Base-by-base conservation (phyloP, 2,329 filamentous ascomycete genomes). In the Xylariaceae sp. region DNA sequence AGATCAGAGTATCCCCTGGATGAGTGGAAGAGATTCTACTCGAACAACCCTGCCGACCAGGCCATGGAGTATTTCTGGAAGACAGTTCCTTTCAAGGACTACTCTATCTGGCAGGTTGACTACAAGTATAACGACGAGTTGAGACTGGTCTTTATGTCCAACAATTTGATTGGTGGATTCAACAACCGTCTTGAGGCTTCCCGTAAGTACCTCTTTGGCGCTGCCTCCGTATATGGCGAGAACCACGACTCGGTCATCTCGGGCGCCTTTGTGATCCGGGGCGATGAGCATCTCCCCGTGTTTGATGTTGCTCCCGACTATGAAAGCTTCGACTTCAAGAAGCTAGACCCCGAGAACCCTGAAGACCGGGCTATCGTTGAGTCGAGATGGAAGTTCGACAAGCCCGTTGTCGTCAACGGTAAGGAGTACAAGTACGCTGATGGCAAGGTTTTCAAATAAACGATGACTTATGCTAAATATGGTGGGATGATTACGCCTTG, bases 111-210 rank as follows among this genome's bases (percentile, higher is more conserved):
- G 90, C 85, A 84, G 74, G 79, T 92, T 67, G 87, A 92, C 77
- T 99, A 96, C 86, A 96, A 96, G 86, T 99, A 99, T 84, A 95
- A 96, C 77, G 86, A 96, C 58, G 94, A 99, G 85, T 84, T 99
- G 65, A 96, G 90, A 71, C 80, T 94, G 76, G 88, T 88, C 70
- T 99, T 99, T 88, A 99, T 99, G 94, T 92, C 90, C 67, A 89
- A 88, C 83, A 99, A 99, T 85, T 80, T 97, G 75, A 92, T 99
- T 72, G 92, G 89, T 76, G 94, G 94, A 74, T 96, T 99, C 85
- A 95, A 96, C 80, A 83, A 85, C 74, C 94, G 94, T 81, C 89
- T 99, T 57, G 94, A 99, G 83, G 94, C 73, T 62, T 96, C 90
- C 71, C 92, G 94, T 81, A 99, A 99, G 87, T 96, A 90, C 83